Conservation (phyloP, 1,284 basidiomycete genomes). For the Trametes pubescens region DNA sequence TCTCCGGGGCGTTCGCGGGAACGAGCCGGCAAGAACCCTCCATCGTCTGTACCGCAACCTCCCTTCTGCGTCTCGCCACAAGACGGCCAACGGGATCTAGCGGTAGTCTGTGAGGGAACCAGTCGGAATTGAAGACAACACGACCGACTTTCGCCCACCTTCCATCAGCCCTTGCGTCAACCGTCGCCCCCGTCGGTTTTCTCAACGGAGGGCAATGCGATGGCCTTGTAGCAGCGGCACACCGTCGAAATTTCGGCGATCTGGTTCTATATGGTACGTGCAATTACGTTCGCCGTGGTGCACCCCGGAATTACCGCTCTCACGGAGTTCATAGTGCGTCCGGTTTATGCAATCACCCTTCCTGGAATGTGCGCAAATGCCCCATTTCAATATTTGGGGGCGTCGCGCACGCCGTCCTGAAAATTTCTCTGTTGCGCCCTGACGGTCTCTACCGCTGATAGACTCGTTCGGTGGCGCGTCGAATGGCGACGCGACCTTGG, state of each 20-base stretch:
- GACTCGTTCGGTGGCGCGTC: not conserved
- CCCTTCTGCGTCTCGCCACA: not conserved
- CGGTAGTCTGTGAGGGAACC: not conserved
- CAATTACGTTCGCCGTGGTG: not conserved
- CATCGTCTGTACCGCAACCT: not conserved
- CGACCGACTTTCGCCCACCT: not conserved
- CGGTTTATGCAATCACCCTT: conserved; percentile 6
- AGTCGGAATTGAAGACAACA: too few species aligned
- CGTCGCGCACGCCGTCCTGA: not conserved
- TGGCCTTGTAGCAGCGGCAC: not conserved
- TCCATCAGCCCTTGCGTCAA: not conserved
- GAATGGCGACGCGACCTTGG: not conserved
- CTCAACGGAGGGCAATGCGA: too few species aligned
- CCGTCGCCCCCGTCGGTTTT: not conserved
- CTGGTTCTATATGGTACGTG: not conserved
- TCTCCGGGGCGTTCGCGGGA: not conserved
- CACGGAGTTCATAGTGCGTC: conserved; percentile 3
- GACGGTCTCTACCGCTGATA: not conserved
- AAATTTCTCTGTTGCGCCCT: not conserved
- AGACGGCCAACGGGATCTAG: not conserved
- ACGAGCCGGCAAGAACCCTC: not conserved
- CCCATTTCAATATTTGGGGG: not conserved
- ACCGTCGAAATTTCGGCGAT: not conserved
- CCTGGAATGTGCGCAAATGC: not conserved
- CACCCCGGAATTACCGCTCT: not conserved